Conservation (phyloP, 805 yeast species). For the Ogataea ramenticola region DNA sequence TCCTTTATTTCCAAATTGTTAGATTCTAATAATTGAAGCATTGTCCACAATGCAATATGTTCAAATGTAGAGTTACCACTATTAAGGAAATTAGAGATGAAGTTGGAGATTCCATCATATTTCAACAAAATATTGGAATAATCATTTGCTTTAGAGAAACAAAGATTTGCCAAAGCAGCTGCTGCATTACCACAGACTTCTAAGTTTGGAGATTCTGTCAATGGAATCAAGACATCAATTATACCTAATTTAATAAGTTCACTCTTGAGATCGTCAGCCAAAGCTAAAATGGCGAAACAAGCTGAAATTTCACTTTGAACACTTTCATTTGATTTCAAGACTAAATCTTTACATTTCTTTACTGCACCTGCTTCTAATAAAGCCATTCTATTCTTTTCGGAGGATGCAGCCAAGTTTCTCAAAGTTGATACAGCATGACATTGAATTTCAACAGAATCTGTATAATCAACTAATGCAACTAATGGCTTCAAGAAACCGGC, state of each 20-base stretch:
- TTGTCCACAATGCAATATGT: constrained; percentile 97
- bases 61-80: constrained; percentile 90
- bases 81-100: constrained; percentile 70
- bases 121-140: constrained; percentile 70
- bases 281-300: constrained; percentile 91
- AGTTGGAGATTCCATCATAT: constrained; percentile 90
- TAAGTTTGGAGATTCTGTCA: constrained; percentile 78
- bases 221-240: constrained; percentile 82
- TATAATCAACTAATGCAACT: constrained; percentile 74
- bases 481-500: constrained; percentile 94
- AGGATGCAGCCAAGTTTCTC: constrained; percentile 91
- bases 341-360: constrained; percentile 82
- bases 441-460: constrained; percentile 91
- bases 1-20: constrained; percentile 56
- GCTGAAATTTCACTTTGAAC: constrained; percentile 97
- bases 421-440: constrained; percentile 97
- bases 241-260: constrained; percentile 78
- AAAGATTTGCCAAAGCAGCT: constrained; percentile 93
- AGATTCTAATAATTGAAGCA: constrained; percentile 85
- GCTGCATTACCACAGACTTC: constrained; percentile 99
- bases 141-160: constrained; percentile 77
- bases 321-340: constrained; percentile 76
- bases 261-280: constrained; percentile 90
- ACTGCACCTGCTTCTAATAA: constrained; percentile 94
- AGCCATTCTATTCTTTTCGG: constrained; percentile 87